These are phyloP conservation scores for Setaria italica DNA, from an alignment of 202 grass and related monocot species.

Conservation along the genomic window DNA sequence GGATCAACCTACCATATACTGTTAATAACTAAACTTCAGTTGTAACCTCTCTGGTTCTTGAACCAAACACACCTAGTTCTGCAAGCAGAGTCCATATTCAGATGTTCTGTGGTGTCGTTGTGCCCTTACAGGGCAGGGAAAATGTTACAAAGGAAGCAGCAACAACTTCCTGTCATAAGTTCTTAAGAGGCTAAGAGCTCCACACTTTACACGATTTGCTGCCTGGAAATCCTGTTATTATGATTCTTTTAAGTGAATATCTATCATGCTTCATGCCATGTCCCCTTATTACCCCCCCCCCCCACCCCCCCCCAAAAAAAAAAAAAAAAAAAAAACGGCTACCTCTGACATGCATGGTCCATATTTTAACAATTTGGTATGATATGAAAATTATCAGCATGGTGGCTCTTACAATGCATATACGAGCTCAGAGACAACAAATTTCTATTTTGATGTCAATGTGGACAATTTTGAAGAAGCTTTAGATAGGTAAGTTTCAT, in stretches of 20 bases:
- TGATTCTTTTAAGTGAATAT: conserved; percentile 23
- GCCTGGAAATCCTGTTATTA: background rate
- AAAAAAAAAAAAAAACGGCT: background rate
- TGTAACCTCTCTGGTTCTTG: background rate
- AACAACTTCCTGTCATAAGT: background rate
- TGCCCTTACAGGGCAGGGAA: background rate
- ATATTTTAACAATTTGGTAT: conserved; percentile 40
- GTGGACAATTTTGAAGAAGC: conserved; percentile 83
- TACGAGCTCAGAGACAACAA: conserved; percentile 76
- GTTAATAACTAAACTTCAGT: background rate
- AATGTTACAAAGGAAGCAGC: background rate
- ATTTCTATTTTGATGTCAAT: conserved; percentile 95
- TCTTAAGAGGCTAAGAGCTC: background rate
- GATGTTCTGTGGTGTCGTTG: background rate
- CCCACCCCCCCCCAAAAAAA: too few relatives aligned
- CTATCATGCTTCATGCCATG: conserved; percentile 26
- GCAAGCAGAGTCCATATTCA: background rate
- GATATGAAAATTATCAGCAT: conserved; percentile 64
- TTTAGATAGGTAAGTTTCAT: conserved; percentile 75
- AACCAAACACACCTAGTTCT: conserved; percentile 28
- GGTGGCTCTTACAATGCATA: conserved; percentile 84
- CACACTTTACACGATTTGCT: conserved; percentile 5
- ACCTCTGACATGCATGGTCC: conserved; percentile 32
- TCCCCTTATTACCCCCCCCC: background rate
- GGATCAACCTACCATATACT: conserved; percentile 4